Conservation (phyloP, 2,329 filamentous ascomycete species). For the Fusarium floridanum region DNA sequence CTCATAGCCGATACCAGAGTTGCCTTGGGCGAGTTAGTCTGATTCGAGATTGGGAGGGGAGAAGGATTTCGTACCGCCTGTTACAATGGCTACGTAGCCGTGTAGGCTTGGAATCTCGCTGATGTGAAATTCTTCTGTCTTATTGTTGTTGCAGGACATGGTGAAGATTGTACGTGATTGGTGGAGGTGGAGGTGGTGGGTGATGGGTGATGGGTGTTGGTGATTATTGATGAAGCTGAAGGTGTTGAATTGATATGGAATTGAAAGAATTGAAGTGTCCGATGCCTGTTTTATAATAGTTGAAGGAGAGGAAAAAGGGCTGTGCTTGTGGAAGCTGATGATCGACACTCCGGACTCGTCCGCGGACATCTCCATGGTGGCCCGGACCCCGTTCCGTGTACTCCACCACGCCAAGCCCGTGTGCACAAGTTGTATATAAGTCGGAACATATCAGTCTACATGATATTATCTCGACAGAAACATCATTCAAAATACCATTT, state of each 20-base stretch:
- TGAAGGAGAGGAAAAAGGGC: neutral
- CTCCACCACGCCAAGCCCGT: neutral
- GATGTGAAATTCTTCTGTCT: slow-evolving; percentile 23
- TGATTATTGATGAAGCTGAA: neutral
- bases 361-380: slow-evolving; percentile 34
- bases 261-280: neutral
- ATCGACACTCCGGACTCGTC: slow-evolving; percentile 16
- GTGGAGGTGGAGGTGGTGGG: no score
- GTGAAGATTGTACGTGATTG: neutral
- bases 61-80: slow-evolving; percentile 25
- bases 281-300: neutral
- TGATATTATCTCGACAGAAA: neutral
- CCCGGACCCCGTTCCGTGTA: neutral
- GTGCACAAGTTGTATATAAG: neutral
- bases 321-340: neutral
- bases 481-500: neutral
- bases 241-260: neutral
- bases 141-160: slow-evolving; percentile 23
- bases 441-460: neutral
- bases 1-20: slow-evolving; percentile 43
- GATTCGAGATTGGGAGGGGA: accelerated
- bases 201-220: accelerated
- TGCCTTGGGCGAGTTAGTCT: slow-evolving; percentile 2
- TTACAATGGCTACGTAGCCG: slow-evolving; percentile 41
- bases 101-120: slow-evolving; percentile 37